These are phyloP conservation scores for Zea luxurians DNA, from an alignment of 176 grass and related monocot genomes.

Conservation along the genomic window DNA sequence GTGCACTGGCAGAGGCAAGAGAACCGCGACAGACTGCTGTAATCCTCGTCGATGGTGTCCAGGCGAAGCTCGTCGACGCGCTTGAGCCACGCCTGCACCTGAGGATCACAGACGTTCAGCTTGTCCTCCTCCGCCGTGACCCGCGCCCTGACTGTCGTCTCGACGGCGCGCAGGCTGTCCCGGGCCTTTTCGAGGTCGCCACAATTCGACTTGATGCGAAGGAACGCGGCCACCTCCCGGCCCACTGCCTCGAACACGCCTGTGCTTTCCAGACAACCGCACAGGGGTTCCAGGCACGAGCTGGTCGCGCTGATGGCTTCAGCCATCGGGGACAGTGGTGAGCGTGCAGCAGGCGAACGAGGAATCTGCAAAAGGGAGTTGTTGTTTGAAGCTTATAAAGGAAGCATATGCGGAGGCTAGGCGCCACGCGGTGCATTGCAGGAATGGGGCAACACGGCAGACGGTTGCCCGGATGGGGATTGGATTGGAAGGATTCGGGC, in stretches of 20 bases:
- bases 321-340: slow-evolving; percentile 3
- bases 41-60: slow-evolving; percentile 42
- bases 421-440: background rate
- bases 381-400: slow-evolving; percentile 12
- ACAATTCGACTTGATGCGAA: slow-evolving; percentile 47
- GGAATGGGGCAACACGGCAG: background rate
- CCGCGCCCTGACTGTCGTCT: background rate
- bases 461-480: background rate
- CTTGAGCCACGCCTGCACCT: slow-evolving; percentile 50
- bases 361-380: background rate
- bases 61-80: slow-evolving; percentile 29
- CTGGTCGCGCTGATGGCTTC: slow-evolving; percentile 3
- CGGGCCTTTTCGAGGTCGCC: slow-evolving; percentile 29
- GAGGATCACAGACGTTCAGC: slow-evolving; percentile 44
- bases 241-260: slow-evolving; percentile 26
- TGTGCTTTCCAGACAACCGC: slow-evolving; percentile 29
- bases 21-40: background rate
- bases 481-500: background rate
- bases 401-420: background rate
- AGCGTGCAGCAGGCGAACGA: background rate
- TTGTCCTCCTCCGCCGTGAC: slow-evolving; percentile 25
- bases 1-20: slow-evolving; percentile 54
- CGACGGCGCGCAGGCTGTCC: slow-evolving; percentile 16
- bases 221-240: slow-evolving; percentile 37
- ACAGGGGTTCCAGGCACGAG: slow-evolving; percentile 32